phyloP scores from a whole-genome alignment of 805 yeast genomes.

The Starmerella scarabaei region DNA sequence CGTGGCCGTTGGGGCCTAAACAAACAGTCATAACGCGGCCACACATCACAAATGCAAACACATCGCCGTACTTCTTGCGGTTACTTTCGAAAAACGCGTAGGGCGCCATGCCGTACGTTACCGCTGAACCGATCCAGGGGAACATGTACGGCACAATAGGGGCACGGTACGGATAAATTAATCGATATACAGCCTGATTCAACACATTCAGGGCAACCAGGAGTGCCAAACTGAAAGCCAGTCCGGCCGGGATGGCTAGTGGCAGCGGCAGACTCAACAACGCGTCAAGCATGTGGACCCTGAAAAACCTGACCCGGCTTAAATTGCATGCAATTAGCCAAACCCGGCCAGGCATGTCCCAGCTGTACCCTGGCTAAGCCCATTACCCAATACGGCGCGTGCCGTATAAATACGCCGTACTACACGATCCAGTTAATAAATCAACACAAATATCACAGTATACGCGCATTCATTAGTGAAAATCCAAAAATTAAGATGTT shows the following conservation, averaged over 20 bases:
- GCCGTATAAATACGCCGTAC: too few species aligned
- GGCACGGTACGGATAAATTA: slow-evolving; percentile 46
- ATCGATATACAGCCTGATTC: slow-evolving; percentile 25
- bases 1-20: slow-evolving; percentile 95
- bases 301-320: background rate
- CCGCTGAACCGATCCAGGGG: slow-evolving; percentile 93
- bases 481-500: too few species aligned
- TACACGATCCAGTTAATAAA: too few species aligned
- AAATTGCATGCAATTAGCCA: background rate
- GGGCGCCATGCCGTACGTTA: slow-evolving; percentile 82
- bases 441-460: too few species aligned
- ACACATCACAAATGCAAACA: slow-evolving; percentile 75
- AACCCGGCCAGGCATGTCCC: background rate
- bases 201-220: slow-evolving; percentile 24
- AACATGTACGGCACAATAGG: slow-evolving; percentile 87
- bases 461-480: too few species aligned
- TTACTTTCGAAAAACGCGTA: slow-evolving; percentile 74
- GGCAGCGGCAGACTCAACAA: slow-evolving; percentile 5
- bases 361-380: too few species aligned
- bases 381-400: too few species aligned
- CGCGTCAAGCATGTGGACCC: background rate
- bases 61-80: slow-evolving; percentile 79
- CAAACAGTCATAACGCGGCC: slow-evolving; percentile 93
- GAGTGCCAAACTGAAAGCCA: slow-evolving; percentile 12
- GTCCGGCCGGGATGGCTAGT: slow-evolving; percentile 20